Conservation (phyloP, 2,329 filamentous ascomycete genomes). For the Leptodontidium sp. region DNA sequence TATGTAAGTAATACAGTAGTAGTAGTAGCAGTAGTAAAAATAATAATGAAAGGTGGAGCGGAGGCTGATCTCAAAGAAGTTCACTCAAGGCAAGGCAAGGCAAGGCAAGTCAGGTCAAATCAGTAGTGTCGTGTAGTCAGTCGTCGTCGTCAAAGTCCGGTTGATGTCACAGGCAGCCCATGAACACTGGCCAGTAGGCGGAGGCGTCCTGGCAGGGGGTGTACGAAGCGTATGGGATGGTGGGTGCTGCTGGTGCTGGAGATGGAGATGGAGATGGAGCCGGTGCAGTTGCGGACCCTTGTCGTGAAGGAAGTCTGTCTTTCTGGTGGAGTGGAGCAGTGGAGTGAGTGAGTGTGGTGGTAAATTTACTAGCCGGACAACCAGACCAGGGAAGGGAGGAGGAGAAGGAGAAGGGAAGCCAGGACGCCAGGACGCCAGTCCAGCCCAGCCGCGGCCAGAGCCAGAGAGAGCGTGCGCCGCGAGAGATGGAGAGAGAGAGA, state of each 20-base stretch:
- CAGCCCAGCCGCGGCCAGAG: constrained; percentile 12
- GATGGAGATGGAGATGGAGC: neutral
- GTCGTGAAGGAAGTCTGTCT: neutral
- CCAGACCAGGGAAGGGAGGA: neutral
- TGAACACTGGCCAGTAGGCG: constrained; percentile 23
- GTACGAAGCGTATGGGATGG: neutral
- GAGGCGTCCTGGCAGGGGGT: constrained; percentile 1
- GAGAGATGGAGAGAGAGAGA: neutral
- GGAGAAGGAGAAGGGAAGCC: neutral
- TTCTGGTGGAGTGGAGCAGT: constrained; percentile 7
- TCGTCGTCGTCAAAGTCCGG: constrained; percentile 36
- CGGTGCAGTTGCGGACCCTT: neutral
- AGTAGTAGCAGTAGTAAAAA: constrained; percentile 16
- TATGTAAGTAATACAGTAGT: neutral
- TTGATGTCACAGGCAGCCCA: constrained; percentile 46
- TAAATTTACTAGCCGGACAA: neutral
- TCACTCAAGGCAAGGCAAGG: constrained; percentile 15
- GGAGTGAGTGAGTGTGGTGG: no score
- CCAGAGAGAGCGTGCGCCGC: constrained; percentile 18
- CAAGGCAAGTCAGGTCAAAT: neutral
- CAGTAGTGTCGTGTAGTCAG: constrained; percentile 13
- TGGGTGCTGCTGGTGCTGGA: neutral
- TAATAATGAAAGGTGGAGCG: constrained; percentile 36
- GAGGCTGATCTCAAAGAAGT: constrained; percentile 46
- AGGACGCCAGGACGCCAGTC: neutral